Evolutionary conservation across 2,329 filamentous ascomycete genomes (phyloP).

Genomic region (Rhynchosporium graminicola): DNA sequence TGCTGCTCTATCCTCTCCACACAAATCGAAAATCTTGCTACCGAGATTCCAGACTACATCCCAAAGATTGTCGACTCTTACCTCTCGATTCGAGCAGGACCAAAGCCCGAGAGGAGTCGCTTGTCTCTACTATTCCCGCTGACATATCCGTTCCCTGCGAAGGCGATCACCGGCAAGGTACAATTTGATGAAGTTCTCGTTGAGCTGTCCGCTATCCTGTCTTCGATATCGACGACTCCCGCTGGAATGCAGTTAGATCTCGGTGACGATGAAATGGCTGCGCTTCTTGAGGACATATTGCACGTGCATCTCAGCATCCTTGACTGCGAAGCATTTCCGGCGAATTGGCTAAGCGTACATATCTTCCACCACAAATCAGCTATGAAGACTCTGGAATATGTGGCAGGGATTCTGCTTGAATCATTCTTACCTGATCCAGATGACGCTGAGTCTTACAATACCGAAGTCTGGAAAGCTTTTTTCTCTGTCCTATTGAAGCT

Average conservation of each 20-base stretch:
- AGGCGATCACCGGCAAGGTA: constrained; percentile 58
- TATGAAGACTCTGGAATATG: constrained; percentile 80
- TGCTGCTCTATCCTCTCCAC: constrained; percentile 92
- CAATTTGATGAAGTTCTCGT: constrained; percentile 83
- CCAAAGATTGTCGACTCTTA: constrained; percentile 92
- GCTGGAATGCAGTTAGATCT: constrained; percentile 75
- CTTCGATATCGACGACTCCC: constrained; percentile 74
- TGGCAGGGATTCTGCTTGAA: constrained; percentile 78
- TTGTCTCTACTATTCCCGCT: constrained; percentile 90
- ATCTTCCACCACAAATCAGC: constrained; percentile 92
- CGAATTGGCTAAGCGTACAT: constrained; percentile 87
- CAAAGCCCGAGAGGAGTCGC: constrained; percentile 57
- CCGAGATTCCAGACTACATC: constrained; percentile 85
- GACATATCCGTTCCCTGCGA: constrained; percentile 83
- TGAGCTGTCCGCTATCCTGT: constrained; percentile 85
- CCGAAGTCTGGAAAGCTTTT: constrained; percentile 90
- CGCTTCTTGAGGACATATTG: constrained; percentile 75
- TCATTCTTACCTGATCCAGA: constrained; percentile 86
- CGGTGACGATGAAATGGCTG: constrained; percentile 71
- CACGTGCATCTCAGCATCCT: constrained; percentile 88
- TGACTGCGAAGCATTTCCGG: constrained; percentile 84
- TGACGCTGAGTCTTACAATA: constrained; percentile 80
- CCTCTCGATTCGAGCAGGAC: constrained; percentile 65
- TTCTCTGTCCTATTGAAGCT: constrained; percentile 87
- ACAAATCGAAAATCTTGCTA: constrained; percentile 74